Percentiles rank a stretch among this genome's conserved stretches.
Conservation (phyloP, 805 yeast species). For the Candida ficus region DNA sequence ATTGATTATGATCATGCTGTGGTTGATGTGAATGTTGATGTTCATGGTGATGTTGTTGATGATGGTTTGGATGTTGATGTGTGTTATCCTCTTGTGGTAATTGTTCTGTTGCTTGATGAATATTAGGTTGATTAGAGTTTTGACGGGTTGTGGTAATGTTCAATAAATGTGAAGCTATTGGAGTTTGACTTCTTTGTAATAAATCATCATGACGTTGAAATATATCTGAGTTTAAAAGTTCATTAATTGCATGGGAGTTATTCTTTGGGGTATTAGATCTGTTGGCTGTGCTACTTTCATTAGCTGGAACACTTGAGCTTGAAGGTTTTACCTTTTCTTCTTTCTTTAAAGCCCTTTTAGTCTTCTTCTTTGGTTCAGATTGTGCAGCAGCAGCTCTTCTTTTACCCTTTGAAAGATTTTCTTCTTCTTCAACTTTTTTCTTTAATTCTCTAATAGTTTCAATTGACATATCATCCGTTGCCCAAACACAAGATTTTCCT, state of each 20-base stretch:
- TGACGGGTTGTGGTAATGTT: conserved; percentile 11
- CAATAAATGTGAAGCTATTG: conserved; percentile 19
- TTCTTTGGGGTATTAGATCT: too few relatives aligned
- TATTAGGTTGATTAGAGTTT: conserved; percentile 6
- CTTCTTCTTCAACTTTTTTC: conserved; percentile 23
- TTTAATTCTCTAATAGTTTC: conserved; percentile 24
- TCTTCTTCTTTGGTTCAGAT: conserved; percentile 1
- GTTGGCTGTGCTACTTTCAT: too few relatives aligned
- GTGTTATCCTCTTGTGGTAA: too few relatives aligned
- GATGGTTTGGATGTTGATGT: not conserved
- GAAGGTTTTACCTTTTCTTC: not conserved
- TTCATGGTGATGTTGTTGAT: too few relatives aligned
- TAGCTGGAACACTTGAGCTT: not conserved
- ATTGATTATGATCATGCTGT: not conserved
- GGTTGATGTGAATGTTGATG: too few relatives aligned
- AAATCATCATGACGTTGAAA: conserved; percentile 11
- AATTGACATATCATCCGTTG: conserved; percentile 39
- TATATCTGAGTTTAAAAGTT: conserved; percentile 4
- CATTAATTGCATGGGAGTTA: too few relatives aligned
- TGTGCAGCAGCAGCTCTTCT: not conserved
- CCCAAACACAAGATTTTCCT: conserved; percentile 66
- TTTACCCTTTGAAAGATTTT: conserved; percentile 9
- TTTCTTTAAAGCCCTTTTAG: not conserved
- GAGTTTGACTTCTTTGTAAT: conserved; percentile 17
- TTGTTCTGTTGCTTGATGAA: too few relatives aligned